Evolutionary conservation across 2,329 filamentous ascomycete species (phyloP).

Genomic region (Botrytis pseudocinerea): DNA sequence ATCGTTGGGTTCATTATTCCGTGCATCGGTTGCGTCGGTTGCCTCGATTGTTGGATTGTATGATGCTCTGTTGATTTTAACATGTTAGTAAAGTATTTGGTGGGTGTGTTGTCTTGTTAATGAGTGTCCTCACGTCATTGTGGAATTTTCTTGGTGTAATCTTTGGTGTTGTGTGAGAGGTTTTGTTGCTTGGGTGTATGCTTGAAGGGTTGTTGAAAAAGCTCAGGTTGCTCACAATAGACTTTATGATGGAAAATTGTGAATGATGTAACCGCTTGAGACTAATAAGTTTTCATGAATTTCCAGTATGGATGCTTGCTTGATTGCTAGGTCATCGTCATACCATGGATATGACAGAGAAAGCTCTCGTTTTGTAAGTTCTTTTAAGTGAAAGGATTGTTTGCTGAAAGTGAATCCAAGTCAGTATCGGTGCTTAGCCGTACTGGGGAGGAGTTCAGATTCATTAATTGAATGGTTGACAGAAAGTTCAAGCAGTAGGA

Average conservation of each 20-base stretch:
- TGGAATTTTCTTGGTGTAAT: not conserved
- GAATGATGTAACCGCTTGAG: not conserved
- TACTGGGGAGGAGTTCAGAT: not conserved
- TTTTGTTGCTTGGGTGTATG: not conserved
- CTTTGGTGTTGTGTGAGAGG: not conserved
- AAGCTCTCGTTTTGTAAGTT: too few species aligned
- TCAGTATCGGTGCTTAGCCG: not conserved
- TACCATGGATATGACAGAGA: too few species aligned
- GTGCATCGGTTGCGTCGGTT: not conserved
- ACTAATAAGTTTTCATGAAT: not conserved
- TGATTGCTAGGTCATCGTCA: fast-evolving
- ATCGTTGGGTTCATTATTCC: not conserved
- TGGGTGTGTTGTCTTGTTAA: not conserved
- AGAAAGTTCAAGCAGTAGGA: not conserved
- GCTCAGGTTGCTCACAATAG: not conserved
- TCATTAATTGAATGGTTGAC: too few species aligned
- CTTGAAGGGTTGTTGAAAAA: not conserved
- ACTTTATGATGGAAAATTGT: not conserved
- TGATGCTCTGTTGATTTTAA: not conserved
- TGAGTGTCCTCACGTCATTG: not conserved
- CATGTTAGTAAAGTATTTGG: not conserved
- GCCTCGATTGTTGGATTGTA: not conserved
- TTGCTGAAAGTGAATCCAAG: not conserved
- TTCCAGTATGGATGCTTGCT: not conserved
- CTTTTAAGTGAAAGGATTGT: too few species aligned